These are phyloP conservation scores for Fusarium longipes DNA, from an alignment of 2,329 filamentous ascomycete genomes.

Conservation along the genomic window DNA sequence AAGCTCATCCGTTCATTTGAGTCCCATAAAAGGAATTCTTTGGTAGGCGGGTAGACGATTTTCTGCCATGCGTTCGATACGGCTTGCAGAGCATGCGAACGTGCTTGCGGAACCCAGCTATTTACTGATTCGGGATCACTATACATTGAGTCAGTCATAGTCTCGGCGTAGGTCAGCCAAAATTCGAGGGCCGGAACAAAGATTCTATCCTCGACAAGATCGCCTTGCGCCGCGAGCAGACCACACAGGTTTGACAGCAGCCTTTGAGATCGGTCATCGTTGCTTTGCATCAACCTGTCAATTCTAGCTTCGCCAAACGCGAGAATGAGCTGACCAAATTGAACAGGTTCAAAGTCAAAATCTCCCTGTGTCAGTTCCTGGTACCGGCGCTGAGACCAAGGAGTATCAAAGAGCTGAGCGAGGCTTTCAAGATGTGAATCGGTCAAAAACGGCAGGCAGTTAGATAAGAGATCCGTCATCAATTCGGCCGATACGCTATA, in stretches of 20 bases:
- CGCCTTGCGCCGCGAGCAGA: constrained; percentile 73
- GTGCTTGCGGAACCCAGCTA: constrained; percentile 68
- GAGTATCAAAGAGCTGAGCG: constrained; percentile 68
- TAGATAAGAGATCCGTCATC: constrained; percentile 72
- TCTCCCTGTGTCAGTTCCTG: constrained; percentile 67
- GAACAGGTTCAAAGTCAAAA: constrained; percentile 71
- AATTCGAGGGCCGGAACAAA: constrained; percentile 82
- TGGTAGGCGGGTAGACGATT: constrained; percentile 72
- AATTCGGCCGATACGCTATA: constrained; percentile 72
- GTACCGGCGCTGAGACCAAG: constrained; percentile 69
- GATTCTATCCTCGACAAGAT: constrained; percentile 76
- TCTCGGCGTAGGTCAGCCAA: constrained; percentile 81
- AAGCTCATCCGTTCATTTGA: constrained; percentile 75
- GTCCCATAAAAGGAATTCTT: constrained; percentile 73
- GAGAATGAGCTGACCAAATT: constrained; percentile 74
- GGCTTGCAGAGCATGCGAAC: constrained; percentile 70
- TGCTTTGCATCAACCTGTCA: constrained; percentile 66
- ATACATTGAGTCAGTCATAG: constrained; percentile 68
- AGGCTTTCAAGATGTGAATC: constrained; percentile 68
- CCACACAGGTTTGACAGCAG: constrained; percentile 71
- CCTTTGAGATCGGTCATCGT: constrained; percentile 61
- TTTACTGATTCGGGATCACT: constrained; percentile 60
- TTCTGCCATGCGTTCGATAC: constrained; percentile 76
- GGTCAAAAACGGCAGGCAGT: constrained; percentile 72
- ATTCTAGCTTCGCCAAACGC: constrained; percentile 76